These are phyloP conservation scores for Umbelopsis sp. DNA, from an alignment of 192 early-diverging fungal species.

Conservation along the genomic window DNA sequence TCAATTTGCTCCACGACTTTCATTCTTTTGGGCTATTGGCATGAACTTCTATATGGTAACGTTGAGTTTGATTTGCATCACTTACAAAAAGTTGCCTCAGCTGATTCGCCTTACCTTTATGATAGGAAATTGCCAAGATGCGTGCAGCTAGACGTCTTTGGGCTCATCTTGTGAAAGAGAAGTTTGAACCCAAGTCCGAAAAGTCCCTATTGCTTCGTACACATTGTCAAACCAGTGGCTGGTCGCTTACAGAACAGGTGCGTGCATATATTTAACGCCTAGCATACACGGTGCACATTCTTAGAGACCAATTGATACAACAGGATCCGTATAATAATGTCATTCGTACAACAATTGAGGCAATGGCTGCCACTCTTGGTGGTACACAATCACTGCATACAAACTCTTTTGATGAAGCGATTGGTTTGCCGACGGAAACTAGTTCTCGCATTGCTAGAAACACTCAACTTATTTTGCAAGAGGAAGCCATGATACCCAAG, in stretches of 20 bases:
- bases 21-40: conserved; percentile 91
- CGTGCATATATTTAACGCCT: background rate
- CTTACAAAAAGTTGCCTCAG: background rate
- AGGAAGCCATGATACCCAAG: conserved; percentile 84
- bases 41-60: conserved; percentile 94
- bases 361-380: conserved; percentile 90
- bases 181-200: conserved; percentile 78
- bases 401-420: conserved; percentile 91
- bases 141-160: conserved; percentile 86
- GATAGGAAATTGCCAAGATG: conserved; percentile 84
- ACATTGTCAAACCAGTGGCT: conserved; percentile 91
- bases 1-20: conserved; percentile 85
- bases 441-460: conserved; percentile 88
- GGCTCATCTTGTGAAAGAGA: conserved; percentile 79
- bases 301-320: conserved; percentile 3
- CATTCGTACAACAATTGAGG: conserved; percentile 85
- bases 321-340: conserved; percentile 90
- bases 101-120: background rate
- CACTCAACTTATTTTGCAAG: conserved; percentile 89
- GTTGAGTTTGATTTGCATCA: background rate
- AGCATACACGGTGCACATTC: background rate
- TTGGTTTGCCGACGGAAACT: conserved; percentile 84
- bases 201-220: conserved; percentile 85
- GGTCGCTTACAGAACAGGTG: conserved; percentile 85
- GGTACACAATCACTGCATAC: conserved; percentile 93